Evolutionary conservation across 768 basidiomycete species (phyloP), one percentile per base, ranked within the genome.

Genomic region (Filobasidium floriforme): DNA sequence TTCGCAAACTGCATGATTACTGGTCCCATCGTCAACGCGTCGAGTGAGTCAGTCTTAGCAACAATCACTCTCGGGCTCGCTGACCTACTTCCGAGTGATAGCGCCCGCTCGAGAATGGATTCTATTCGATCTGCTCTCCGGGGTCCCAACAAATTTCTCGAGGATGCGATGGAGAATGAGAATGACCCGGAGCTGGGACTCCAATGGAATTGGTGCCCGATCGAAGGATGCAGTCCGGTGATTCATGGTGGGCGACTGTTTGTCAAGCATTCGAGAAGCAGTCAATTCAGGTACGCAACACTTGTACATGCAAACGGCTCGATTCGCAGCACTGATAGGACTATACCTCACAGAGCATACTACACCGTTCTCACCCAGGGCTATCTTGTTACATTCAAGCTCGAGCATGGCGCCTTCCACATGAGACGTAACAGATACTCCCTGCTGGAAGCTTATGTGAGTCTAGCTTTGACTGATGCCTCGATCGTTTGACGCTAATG

Each of bases 151-250:
- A 57, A 57, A 24, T 32, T 6, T 28, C 22, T 57, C 18, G 54
- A 57, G 7, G 22, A 57, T 15, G 54, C 54, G 7, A 24, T 65
- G 41, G 59, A 41, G 2, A 32, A 41, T 18, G 57, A 59, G 10
- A 60, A 49, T 24, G 29, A 65, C n/a, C 18, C 41, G 1, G 37
- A 49, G 37, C 29, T 60, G 44, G 57, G 22, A 44, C 64, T 49
- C 32, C 57, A 28, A 54, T 92, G 89, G 82, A 89, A 89, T 71
- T 92, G 90, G 92, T 97, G 94, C 73, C 82, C 88, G 1, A 75
- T 93, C 68, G 84, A 88, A 43, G 86, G 85, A 0, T 97, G 94
- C 73, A 84, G 85, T 66, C 82, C 89, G 6, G 85, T 93, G 57
- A 75, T 86, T 46, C 87, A 86, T 73, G 82, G 85, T 9, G 90